A percentile compares a stretch with the other conserved stretches of the same genome.
phyloP scores from a whole-genome alignment of 2,329 filamentous ascomycete species.

The Calcarisporium arbuscula region DNA sequence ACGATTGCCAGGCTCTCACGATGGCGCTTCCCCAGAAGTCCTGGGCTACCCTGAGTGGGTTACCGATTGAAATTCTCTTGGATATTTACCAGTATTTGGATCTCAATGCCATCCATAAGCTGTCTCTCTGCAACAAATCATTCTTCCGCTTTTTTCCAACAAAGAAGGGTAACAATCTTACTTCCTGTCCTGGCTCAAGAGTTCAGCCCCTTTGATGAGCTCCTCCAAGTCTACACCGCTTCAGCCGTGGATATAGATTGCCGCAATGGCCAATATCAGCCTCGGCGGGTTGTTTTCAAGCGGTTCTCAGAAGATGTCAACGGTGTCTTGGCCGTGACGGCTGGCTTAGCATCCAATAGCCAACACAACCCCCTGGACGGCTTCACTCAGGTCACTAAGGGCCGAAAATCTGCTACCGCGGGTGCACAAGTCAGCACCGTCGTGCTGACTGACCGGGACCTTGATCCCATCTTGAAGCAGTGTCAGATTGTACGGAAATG shows the following conservation, averaged over 20 bases:
- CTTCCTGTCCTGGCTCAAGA: slow-evolving; percentile 34
- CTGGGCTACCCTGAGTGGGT: slow-evolving; percentile 16
- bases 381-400: slow-evolving; percentile 17
- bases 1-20: no score
- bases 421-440: slow-evolving; percentile 15
- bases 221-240: slow-evolving; percentile 42
- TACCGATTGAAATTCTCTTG: slow-evolving; percentile 42
- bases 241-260: slow-evolving; percentile 27
- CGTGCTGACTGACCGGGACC: slow-evolving; percentile 25
- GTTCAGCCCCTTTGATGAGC: slow-evolving; percentile 36
- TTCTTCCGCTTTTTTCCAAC: slow-evolving; percentile 33
- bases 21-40: slow-evolving; percentile 5
- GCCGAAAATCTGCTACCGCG: slow-evolving; percentile 11
- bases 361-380: slow-evolving; percentile 2
- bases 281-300: slow-evolving; percentile 32
- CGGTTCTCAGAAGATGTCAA: slow-evolving; percentile 27
- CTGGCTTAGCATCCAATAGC: background rate
- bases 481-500: slow-evolving; percentile 31
- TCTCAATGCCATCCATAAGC: slow-evolving; percentile 31
- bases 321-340: slow-evolving; percentile 13
- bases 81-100: slow-evolving; percentile 41
- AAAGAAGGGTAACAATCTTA: slow-evolving; percentile 35
- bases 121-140: slow-evolving; percentile 30
- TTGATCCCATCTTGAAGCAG: slow-evolving; percentile 24
- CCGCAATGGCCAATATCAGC: slow-evolving; percentile 27